Evolutionary conservation across 345 rosid genomes (phyloP).

Genomic region (Salix arbutifolia): DNA sequence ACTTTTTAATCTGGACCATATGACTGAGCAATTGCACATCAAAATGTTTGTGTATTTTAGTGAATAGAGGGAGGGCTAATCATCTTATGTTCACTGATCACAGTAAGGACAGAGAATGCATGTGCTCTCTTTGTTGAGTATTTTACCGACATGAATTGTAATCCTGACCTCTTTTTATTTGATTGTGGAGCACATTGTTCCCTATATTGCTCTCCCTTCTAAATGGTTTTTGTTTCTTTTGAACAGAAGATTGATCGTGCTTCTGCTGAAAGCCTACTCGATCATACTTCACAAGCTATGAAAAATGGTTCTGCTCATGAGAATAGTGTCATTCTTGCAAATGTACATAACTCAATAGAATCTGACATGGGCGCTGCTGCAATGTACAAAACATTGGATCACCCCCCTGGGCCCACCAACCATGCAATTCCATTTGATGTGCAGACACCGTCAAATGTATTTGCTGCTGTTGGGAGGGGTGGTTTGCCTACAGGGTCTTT

Average conservation of each 20-base stretch:
- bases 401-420: conserved; percentile 22
- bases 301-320: conserved; percentile 47
- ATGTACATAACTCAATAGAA: conserved; percentile 39
- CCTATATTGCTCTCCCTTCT: neutral
- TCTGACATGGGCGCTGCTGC: conserved; percentile 38
- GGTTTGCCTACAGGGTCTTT: conserved; percentile 31
- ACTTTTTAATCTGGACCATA: neutral
- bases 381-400: conserved; percentile 32
- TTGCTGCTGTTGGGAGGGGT: conserved; percentile 36
- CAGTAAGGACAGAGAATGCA: neutral
- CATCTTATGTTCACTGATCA: neutral
- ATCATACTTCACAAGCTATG: conserved; percentile 38
- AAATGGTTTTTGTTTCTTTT: neutral
- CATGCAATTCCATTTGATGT: conserved; percentile 28
- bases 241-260: conserved; percentile 46
- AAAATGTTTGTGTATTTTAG: neutral
- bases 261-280: conserved; percentile 38
- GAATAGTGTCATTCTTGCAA: conserved; percentile 27
- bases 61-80: neutral
- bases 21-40: neutral
- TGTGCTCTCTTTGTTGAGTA: neutral
- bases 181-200: neutral
- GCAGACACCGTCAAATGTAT: conserved; percentile 29
- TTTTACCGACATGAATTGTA: neutral
- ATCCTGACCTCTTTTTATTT: neutral